phyloP scores from a whole-genome alignment of 345 rosid genomes.

The Syzygium grande region DNA sequence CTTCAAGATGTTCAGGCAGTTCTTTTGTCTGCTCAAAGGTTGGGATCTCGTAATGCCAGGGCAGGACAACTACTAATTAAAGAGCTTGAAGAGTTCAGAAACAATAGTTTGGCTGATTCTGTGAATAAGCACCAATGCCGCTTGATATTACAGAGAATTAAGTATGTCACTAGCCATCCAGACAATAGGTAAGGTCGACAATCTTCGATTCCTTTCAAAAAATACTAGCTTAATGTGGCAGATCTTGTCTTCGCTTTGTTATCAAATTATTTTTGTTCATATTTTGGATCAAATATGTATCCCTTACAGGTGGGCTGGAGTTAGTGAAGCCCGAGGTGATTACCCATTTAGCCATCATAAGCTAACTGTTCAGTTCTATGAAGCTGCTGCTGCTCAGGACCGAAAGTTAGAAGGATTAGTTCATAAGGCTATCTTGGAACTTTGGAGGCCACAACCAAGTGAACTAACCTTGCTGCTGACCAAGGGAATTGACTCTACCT shows the following conservation, averaged over 20 bases:
- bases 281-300: background rate
- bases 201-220: background rate
- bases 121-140: constrained; percentile 95
- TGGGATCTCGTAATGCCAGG: constrained; percentile 82
- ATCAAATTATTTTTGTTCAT: background rate
- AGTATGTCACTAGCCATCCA: constrained; percentile 57
- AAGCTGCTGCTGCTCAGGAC: constrained; percentile 97
- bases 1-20: constrained; percentile 93
- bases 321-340: constrained; percentile 97
- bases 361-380: constrained; percentile 96
- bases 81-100: constrained; percentile 95
- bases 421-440: constrained; percentile 96
- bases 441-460: constrained; percentile 95
- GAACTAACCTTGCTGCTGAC: constrained; percentile 75
- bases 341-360: constrained; percentile 99
- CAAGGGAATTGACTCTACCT: constrained; percentile 65
- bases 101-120: constrained; percentile 67
- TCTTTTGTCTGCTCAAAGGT: constrained; percentile 79
- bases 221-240: background rate
- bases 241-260: background rate
- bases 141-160: constrained; percentile 83
- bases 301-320: constrained; percentile 86
- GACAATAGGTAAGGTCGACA: constrained; percentile 53
- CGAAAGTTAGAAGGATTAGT: constrained; percentile 91
- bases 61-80: constrained; percentile 73